phyloP scores from a whole-genome alignment of 2,329 filamentous ascomycete species.

The Fusarium clavum region DNA sequence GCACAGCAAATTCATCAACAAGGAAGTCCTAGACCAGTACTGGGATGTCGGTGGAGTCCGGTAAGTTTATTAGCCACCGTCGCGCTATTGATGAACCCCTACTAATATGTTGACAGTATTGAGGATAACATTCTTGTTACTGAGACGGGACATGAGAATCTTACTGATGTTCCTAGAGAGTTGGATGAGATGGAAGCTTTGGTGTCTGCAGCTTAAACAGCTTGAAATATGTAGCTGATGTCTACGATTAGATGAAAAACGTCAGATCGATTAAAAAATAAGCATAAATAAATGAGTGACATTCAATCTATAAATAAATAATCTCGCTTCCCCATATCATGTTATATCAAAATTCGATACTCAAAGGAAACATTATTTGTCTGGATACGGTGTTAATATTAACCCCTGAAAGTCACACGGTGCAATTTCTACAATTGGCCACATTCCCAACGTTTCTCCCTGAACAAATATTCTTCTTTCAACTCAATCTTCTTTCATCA shows the following conservation, averaged over 20 bases:
- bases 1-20: constrained; percentile 81
- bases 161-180: constrained; percentile 79
- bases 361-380: not conserved
- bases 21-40: constrained; percentile 77
- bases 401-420: constrained; percentile 33
- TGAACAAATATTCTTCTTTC: not conserved
- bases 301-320: constrained; percentile 19
- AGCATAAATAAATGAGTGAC: not conserved
- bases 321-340: not conserved
- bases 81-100: not conserved
- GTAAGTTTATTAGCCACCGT: constrained; percentile 52
- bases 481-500: not conserved
- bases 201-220: constrained; percentile 37
- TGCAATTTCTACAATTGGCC: constrained; percentile 40
- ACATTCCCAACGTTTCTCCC: constrained; percentile 28
- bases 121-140: constrained; percentile 82
- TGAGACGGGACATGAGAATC: constrained; percentile 74
- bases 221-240: too few relatives aligned
- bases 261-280: not conserved
- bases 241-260: too few relatives aligned
- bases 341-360: not conserved
- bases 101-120: constrained; percentile 56
- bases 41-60: constrained; percentile 84
- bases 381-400: constrained; percentile 26
- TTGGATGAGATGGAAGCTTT: constrained; percentile 68